Conservation (phyloP, 202 grass and related monocot genomes). For the Eragrostis tef region DNA sequence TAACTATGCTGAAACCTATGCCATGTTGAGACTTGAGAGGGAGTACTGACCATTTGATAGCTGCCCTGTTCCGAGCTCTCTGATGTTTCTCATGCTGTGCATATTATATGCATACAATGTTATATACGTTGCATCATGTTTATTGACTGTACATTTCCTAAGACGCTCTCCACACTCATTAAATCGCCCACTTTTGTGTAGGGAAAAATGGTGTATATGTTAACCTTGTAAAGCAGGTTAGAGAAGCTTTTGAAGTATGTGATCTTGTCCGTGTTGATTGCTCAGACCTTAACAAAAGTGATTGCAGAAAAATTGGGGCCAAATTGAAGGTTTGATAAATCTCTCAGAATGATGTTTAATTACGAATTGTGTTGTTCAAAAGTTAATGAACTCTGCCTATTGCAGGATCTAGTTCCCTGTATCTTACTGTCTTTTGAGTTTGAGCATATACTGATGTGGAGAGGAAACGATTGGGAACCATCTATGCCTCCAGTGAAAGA, state of each 20-base stretch:
- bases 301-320: constrained; percentile 90
- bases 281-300: constrained; percentile 78
- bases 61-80: constrained; percentile 25
- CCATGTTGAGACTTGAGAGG: not conserved
- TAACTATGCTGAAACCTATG: not conserved
- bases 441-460: constrained; percentile 96
- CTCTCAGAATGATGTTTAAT: constrained; percentile 19
- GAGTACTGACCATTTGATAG: not conserved
- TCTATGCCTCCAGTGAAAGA: constrained; percentile 55
- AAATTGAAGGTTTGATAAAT: constrained; percentile 74
- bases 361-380: constrained; percentile 45
- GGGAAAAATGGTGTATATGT: constrained; percentile 94
- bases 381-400: constrained; percentile 50
- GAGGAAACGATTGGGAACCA: constrained; percentile 77
- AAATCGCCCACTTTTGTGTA: constrained; percentile 42
- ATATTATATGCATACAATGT: constrained; percentile 28
- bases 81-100: constrained; percentile 14
- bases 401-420: constrained; percentile 87
- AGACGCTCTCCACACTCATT: not conserved
- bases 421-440: constrained; percentile 83
- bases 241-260: constrained; percentile 95
- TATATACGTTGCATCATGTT: constrained; percentile 13
- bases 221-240: constrained; percentile 74
- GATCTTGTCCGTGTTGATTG: constrained; percentile 86
- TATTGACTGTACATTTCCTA: constrained; percentile 15